phyloP scores from a whole-genome alignment of 1,139 yeast genomes.

The Pichia sp. region DNA sequence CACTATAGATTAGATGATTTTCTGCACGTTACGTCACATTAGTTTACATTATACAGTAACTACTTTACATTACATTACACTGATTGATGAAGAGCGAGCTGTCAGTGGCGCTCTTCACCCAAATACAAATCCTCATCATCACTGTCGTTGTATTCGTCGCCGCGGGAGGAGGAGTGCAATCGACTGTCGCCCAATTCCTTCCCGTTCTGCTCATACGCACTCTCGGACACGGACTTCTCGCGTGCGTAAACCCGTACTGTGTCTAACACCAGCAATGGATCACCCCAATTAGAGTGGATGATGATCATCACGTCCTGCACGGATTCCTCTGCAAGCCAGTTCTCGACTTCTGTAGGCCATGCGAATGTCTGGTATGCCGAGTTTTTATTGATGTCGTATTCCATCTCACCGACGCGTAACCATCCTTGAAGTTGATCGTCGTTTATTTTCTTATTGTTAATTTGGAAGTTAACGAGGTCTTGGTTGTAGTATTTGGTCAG shows the following conservation, averaged over 20 bases:
- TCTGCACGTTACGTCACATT: no score
- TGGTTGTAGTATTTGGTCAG: conserved; percentile 20
- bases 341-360: conserved; percentile 12
- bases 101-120: no score
- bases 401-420: conserved; percentile 21
- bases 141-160: no score
- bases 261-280: conserved; percentile 1
- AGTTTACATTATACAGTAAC: no score
- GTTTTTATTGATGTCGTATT: conserved; percentile 14
- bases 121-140: no score
- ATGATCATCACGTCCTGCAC: conserved; percentile 18
- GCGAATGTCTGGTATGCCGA: conserved; percentile 20
- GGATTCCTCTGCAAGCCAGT: conserved; percentile 15
- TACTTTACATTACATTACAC: no score
- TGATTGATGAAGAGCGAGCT: no score
- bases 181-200: no score
- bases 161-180: no score
- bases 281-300: conserved; percentile 24
- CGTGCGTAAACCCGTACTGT: background rate
- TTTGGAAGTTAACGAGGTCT: no score
- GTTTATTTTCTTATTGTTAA: no score
- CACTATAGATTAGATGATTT: no score
- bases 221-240: background rate
- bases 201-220: background rate
- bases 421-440: conserved; percentile 12